Base-by-base conservation (phyloP, 1,284 basidiomycete species). In the Xerocomus tenax region DNA sequence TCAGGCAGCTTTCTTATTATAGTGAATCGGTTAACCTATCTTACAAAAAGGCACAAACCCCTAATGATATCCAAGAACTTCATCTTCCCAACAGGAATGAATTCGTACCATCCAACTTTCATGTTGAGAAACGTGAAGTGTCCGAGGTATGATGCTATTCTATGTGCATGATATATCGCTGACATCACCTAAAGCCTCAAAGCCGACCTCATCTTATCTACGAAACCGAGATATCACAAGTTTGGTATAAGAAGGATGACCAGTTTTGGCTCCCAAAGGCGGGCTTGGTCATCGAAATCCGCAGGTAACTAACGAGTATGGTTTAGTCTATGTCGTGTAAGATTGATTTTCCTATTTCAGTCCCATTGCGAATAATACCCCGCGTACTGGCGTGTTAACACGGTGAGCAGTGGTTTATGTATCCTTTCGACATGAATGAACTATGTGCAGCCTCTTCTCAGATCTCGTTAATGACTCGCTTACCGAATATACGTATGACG, bases 161-260 rank as follows among this genome's bases (percentile, higher is more conserved):
- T 12, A 38, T 42, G 8, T n/a, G 5, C 47, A 12, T 21, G 19
- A 42, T 30, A 23, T 45, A n/a, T 39, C 38, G 23, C 43, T 42
- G 15, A 55, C 16, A 6, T 44, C 45, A 15, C 23, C 40, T 51
- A 21, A 23, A 91, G 84, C 87, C 87, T 13, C 65, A 78, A 48
- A 79, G 78, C 51, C 78, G 85, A 26, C 94, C 94, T 10, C 72
- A 78, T 56, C 78, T 93, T 51, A 76, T 97, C 48, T 74, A 79
- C 25, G 77, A 91, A 64, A 90, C 82, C 0, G 69, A 78, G 0
- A 62, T 86, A 29, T 87, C 84, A 1, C 76, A 82, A 18, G 69
- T 96, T 10, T 98, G 93, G 93, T 81, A 93, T 71, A 98, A 98
- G 75, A 92, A 92, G 63, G 94, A 98, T 64, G 93, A 98, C 67